Percentiles rank a stretch among this genome's conserved stretches.
phyloP scores from a whole-genome alignment of 139 green algal genomes.

The Coccomyxa sp. region DNA sequence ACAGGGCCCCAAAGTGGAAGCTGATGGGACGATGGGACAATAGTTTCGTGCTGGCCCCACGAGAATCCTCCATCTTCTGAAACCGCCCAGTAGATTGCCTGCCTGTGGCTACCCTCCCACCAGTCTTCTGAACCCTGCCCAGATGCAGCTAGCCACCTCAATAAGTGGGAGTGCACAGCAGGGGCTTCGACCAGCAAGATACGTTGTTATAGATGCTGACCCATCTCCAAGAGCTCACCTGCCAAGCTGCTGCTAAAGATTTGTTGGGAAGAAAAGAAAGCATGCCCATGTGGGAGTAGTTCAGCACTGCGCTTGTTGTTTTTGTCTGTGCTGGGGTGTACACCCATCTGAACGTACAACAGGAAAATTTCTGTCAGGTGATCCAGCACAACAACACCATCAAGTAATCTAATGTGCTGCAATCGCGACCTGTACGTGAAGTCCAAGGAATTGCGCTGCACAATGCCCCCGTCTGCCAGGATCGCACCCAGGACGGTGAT shows the following conservation, averaged over 20 bases:
- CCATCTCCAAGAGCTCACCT: background rate
- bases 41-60: background rate
- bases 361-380: no score
- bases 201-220: background rate
- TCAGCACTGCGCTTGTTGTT: background rate
- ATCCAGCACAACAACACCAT: no score
- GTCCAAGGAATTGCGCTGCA: no score
- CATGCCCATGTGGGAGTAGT: conserved; percentile 18
- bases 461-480: no score
- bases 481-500: no score
- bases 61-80: background rate
- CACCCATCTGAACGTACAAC: no score
- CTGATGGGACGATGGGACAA: background rate
- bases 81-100: background rate
- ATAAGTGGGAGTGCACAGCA: background rate
- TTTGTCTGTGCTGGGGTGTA: no score
- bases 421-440: no score
- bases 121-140: background rate
- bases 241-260: conserved; percentile 3
- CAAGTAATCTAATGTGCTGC: no score
- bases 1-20: conserved; percentile 1
- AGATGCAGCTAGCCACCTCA: background rate
- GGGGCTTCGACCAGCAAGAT: background rate
- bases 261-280: conserved; percentile 6
- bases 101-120: background rate